These are phyloP conservation scores for Saccharum officinarum DNA, from an alignment of 176 grass and related monocot species.

Conservation along the genomic window DNA sequence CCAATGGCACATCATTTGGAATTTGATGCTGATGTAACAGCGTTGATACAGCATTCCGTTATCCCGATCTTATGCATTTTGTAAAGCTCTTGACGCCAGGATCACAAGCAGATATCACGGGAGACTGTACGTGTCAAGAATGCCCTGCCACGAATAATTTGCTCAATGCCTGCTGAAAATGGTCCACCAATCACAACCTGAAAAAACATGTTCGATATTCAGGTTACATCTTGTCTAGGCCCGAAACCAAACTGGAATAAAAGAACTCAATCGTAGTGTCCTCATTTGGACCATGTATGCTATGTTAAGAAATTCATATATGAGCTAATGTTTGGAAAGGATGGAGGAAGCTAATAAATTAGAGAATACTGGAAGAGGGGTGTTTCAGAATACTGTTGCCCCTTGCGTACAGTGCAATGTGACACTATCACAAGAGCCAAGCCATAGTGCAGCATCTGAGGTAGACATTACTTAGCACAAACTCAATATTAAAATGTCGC, in stretches of 20 bases:
- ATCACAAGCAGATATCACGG: constrained; percentile 60
- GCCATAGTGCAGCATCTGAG: too few relatives aligned
- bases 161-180: constrained; percentile 54
- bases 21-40: constrained; percentile 57
- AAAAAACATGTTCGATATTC: constrained; percentile 44
- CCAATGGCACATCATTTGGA: constrained; percentile 45
- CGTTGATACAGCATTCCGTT: constrained; percentile 51
- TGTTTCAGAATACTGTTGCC: not conserved
- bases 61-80: constrained; percentile 54
- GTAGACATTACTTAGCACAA: too few relatives aligned
- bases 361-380: not conserved
- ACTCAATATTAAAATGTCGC: too few relatives aligned
- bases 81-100: constrained; percentile 28
- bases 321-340: not conserved
- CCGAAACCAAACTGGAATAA: not conserved
- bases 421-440: too few relatives aligned
- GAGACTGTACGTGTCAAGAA: constrained; percentile 43
- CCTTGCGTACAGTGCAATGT: not conserved
- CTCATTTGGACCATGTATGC: not conserved
- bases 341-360: not conserved
- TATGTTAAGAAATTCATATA: not conserved
- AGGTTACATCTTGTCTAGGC: not conserved
- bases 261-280: too few relatives aligned
- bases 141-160: constrained; percentile 64
- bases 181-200: not conserved